A percentile compares a stretch with the other conserved stretches of the same genome.
Evolutionary conservation across 805 yeast genomes (phyloP).

Genomic region (Metschnikowia drakensbergensis): DNA sequence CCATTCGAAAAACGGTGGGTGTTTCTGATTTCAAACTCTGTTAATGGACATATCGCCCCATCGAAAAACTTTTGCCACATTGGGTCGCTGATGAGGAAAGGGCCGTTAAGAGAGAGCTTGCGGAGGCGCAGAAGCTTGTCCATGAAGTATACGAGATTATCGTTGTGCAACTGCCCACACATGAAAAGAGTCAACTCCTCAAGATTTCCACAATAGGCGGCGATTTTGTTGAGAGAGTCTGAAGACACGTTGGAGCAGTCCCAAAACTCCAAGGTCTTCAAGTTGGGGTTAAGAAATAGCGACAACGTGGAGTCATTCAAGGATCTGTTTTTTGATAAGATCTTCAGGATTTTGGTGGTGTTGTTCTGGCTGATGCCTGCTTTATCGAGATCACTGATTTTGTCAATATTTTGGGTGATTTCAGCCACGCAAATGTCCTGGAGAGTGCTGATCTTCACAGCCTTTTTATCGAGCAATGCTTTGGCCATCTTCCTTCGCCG

Average conservation of each 20-base stretch:
- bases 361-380: constrained; percentile 84
- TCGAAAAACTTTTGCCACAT: constrained; percentile 79
- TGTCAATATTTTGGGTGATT: constrained; percentile 63
- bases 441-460: constrained; percentile 59
- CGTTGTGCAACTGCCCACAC: constrained; percentile 92
- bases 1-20: constrained; percentile 79
- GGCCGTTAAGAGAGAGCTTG: constrained; percentile 74
- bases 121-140: constrained; percentile 54
- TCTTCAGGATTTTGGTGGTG: constrained; percentile 66
- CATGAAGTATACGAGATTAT: constrained; percentile 60
- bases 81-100: constrained; percentile 72
- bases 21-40: constrained; percentile 61
- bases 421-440: constrained; percentile 78
- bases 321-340: constrained; percentile 78
- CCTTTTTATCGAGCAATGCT: constrained; percentile 72
- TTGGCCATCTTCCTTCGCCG: constrained; percentile 77
- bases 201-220: constrained; percentile 74
- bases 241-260: constrained; percentile 82
- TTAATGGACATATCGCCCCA: constrained; percentile 49
- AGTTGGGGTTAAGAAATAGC: constrained; percentile 63
- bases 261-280: constrained; percentile 68
- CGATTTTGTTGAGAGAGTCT: constrained; percentile 63
- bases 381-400: constrained; percentile 57
- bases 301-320: constrained; percentile 67
- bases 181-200: constrained; percentile 65